These are phyloP conservation scores for Cercospora sesami DNA, from an alignment of 2,329 filamentous ascomycete genomes.

Conservation along the genomic window DNA sequence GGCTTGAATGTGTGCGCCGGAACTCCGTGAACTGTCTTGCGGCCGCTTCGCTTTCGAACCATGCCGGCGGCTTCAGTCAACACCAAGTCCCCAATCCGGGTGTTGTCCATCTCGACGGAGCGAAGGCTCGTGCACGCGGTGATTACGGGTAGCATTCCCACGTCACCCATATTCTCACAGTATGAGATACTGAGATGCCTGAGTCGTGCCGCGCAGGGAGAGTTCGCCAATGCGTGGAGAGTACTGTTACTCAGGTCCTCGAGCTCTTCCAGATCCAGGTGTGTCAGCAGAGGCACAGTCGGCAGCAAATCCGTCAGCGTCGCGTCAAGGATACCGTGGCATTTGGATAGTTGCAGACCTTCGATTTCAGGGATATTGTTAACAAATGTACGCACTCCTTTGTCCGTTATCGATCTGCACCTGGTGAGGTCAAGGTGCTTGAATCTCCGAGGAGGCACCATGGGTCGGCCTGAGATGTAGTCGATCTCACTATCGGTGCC, in stretches of 20 bases:
- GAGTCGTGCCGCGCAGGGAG: slow-evolving; percentile 70
- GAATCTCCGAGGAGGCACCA: slow-evolving; percentile 74
- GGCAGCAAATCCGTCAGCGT: slow-evolving; percentile 71
- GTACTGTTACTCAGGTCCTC: slow-evolving; percentile 72
- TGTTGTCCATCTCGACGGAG: slow-evolving; percentile 88
- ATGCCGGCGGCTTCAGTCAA: slow-evolving; percentile 82
- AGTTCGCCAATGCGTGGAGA: slow-evolving; percentile 71
- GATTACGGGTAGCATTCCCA: slow-evolving; percentile 78
- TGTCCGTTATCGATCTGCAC: slow-evolving; percentile 71
- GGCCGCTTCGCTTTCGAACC: slow-evolving; percentile 59
- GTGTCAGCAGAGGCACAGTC: slow-evolving; percentile 74
- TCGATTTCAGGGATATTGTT: slow-evolving; percentile 76
- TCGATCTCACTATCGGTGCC: slow-evolving; percentile 77
- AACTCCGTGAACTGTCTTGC: slow-evolving; percentile 45
- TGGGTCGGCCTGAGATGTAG: slow-evolving; percentile 70
- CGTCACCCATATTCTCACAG: slow-evolving; percentile 81
- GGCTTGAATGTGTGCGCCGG: slow-evolving; percentile 38
- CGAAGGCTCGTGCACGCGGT: slow-evolving; percentile 69
- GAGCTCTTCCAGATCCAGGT: slow-evolving; percentile 87
- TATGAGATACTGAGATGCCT: slow-evolving; percentile 85
- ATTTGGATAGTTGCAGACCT: slow-evolving; percentile 79
- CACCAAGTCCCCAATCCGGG: slow-evolving; percentile 80
- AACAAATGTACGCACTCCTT: slow-evolving; percentile 69
- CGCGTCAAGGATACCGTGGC: slow-evolving; percentile 69
- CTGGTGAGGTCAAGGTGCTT: slow-evolving; percentile 83